Conservation (phyloP, 306 rosid genomes). For the Citrullus colocynthis region DNA sequence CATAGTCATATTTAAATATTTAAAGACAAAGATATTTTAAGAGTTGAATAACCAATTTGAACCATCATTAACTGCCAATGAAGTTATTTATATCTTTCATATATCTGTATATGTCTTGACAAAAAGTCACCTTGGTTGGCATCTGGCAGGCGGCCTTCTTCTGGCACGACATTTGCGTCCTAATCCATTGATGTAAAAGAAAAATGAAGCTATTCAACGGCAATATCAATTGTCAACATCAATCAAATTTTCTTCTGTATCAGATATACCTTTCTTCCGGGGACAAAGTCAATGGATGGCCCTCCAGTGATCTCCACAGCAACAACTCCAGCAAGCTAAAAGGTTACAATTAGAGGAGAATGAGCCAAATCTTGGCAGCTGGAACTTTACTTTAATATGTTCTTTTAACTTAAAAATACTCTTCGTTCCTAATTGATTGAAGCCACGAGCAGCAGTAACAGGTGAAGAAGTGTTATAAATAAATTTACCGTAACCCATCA, state of each 20-base stretch:
- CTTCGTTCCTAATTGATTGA: not conserved
- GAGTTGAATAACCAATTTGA: not conserved
- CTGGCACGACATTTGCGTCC: constrained; percentile 46
- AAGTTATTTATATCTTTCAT: not conserved
- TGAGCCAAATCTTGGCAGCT: not conserved
- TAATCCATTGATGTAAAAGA: constrained; percentile 14
- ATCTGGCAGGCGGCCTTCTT: constrained; percentile 86
- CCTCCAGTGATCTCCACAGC: constrained; percentile 90
- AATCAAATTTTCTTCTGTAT: not conserved
- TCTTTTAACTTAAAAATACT: not conserved
- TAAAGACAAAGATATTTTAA: not conserved
- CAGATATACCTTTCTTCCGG: constrained; percentile 67
- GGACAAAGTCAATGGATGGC: constrained; percentile 58
- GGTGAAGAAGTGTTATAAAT: not conserved
- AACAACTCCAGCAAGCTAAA: constrained; percentile 86
- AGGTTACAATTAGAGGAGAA: constrained; percentile 3
- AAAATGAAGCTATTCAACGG: constrained; percentile 5
- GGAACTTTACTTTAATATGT: not conserved
- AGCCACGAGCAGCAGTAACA: not conserved
- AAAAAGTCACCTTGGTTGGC: constrained; percentile 44
- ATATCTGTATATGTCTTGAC: not conserved
- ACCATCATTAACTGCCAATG: not conserved
- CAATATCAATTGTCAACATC: not conserved
- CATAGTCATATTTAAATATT: not conserved
- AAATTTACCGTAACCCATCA: no score